A percentile compares a stretch with the other conserved stretches of the same genome.
Conservation (phyloP, 257 asterid species). For the Solanum piurae region DNA sequence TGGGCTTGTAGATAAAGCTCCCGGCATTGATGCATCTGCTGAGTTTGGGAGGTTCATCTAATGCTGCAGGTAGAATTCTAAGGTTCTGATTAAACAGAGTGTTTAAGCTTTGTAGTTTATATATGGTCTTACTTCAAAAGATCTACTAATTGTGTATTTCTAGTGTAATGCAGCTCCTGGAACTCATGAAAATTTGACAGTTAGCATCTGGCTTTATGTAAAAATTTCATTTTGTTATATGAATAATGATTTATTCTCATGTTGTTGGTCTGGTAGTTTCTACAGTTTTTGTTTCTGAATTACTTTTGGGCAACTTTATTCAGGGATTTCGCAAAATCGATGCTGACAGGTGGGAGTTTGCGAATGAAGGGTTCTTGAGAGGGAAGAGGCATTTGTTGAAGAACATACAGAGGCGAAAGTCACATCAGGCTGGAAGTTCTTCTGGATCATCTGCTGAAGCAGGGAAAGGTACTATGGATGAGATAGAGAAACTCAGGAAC, state of each 20-base stretch:
- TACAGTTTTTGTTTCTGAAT: not conserved
- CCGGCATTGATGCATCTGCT: conserved; percentile 9
- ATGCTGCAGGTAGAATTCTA: conserved; percentile 42
- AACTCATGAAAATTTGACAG: conserved; percentile 11
- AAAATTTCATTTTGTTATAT: not conserved
- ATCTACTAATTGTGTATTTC: conserved; percentile 12
- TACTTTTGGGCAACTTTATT: not conserved
- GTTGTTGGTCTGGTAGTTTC: not conserved
- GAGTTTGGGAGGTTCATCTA: conserved; percentile 39
- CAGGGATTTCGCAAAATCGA: conserved; percentile 83
- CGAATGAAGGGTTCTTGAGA: conserved; percentile 51
- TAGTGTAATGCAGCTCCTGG: conserved; percentile 18
- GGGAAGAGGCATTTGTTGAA: conserved; percentile 60
- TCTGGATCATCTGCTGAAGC: conserved; percentile 25
- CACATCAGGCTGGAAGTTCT: conserved; percentile 45
- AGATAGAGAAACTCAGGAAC: conserved; percentile 47
- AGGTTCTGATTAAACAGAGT: conserved; percentile 19
- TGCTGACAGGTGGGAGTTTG: conserved; percentile 77
- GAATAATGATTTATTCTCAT: not conserved
- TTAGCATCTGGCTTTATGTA: conserved; percentile 10
- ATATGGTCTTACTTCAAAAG: not conserved
- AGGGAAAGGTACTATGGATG: conserved; percentile 32
- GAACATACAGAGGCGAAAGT: conserved; percentile 70
- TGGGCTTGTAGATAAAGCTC: conserved; percentile 10
- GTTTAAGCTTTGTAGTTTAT: not conserved